Conservation (phyloP, 2,329 filamentous ascomycete species). For the Ophidiomyces ophidiicola region DNA sequence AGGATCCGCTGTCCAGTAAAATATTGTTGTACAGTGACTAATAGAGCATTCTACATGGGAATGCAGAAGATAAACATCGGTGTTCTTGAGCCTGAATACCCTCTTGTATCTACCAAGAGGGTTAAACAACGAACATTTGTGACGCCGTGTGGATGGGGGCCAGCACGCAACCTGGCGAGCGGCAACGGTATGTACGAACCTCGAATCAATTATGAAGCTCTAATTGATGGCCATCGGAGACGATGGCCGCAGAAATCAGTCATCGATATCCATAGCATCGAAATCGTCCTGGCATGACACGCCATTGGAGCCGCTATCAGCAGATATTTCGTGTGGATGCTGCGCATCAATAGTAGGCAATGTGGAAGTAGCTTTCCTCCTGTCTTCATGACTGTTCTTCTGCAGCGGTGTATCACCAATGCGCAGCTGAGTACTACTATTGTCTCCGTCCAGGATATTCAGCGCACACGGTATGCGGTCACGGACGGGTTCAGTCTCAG, state of each 20-base stretch:
- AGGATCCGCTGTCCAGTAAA: no score
- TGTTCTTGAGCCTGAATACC: no score
- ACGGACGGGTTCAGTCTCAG: constrained; percentile 60
- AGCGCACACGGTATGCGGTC: constrained; percentile 70
- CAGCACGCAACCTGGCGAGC: no score
- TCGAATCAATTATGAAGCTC: background rate
- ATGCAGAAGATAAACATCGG: no score
- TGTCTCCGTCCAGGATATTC: constrained; percentile 59
- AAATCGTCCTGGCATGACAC: constrained; percentile 10
- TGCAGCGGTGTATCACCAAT: constrained; percentile 70
- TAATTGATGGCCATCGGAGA: background rate
- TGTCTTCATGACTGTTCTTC: constrained; percentile 43
- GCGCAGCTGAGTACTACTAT: constrained; percentile 60
- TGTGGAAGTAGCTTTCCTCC: constrained; percentile 4
- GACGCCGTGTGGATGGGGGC: no score
- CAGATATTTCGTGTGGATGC: no score
- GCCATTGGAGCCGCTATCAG: background rate
- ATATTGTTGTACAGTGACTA: no score
- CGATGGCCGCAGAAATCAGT: background rate
- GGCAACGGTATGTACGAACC: background rate
- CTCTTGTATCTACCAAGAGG: no score
- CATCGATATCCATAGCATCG: constrained; percentile 25
- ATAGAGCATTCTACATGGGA: no score
- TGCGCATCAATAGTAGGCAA: background rate
- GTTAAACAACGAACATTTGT: no score